Conservation (phyloP, 495 filamentous ascomycete genomes). For the Penicillium chermesinum region DNA sequence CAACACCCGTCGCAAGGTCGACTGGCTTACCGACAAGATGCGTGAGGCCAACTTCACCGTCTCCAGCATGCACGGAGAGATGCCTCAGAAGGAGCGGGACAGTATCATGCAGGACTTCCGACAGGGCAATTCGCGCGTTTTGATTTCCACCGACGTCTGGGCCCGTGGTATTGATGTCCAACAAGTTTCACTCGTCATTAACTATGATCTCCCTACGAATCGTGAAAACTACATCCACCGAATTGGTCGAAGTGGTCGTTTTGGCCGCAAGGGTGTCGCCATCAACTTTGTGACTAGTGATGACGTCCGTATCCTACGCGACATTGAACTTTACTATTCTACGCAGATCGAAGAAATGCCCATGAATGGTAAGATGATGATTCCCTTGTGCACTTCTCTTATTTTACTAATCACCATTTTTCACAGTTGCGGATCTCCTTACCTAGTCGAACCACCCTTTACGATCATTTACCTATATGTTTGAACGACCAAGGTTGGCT, state of each 20-base stretch:
- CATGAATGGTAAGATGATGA: slow-evolving; percentile 65
- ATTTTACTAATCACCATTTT: slow-evolving; percentile 8
- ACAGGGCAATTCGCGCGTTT: slow-evolving; percentile 87
- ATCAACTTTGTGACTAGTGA: slow-evolving; percentile 99
- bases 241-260: slow-evolving; percentile 92
- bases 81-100: slow-evolving; percentile 96
- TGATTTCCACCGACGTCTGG: slow-evolving; percentile 98
- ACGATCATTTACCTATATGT: slow-evolving; percentile 1
- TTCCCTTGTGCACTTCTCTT: neutral
- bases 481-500: slow-evolving; percentile 9
- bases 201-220: slow-evolving; percentile 97
- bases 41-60: slow-evolving; percentile 97
- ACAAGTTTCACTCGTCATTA: slow-evolving; percentile 98
- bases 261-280: slow-evolving; percentile 96
- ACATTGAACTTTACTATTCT: slow-evolving; percentile 96
- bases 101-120: slow-evolving; percentile 99
- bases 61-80: slow-evolving; percentile 97
- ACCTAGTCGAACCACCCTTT: slow-evolving; percentile 24
- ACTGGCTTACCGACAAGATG: slow-evolving; percentile 99
- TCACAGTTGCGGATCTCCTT: slow-evolving; percentile 42
- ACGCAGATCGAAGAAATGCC: slow-evolving; percentile 99
- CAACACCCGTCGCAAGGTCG: slow-evolving; percentile 98
- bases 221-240: slow-evolving; percentile 99
- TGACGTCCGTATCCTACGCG: slow-evolving; percentile 93
- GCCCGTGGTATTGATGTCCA: slow-evolving; percentile 99